phyloP scores from a whole-genome alignment of 495 filamentous ascomycete genomes.

The Aspergillus olivimuriae region DNA sequence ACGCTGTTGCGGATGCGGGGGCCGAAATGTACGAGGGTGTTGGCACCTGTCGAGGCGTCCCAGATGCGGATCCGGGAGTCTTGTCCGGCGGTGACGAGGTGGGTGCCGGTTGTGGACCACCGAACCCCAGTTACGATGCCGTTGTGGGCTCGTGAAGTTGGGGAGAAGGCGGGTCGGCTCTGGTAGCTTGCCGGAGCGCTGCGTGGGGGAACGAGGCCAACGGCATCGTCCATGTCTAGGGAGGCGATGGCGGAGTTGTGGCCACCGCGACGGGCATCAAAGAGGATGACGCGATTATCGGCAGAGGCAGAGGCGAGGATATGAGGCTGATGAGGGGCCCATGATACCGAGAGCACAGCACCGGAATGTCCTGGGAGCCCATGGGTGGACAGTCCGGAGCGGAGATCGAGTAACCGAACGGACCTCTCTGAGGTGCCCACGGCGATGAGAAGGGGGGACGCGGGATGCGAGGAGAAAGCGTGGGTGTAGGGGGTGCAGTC shows the following conservation, averaged over 20 bases:
- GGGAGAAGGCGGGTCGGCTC: conserved; percentile 41
- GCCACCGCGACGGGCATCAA: conserved; percentile 74
- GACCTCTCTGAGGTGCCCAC: conserved; percentile 76
- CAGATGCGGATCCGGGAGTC: conserved; percentile 80
- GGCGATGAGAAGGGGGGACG: conserved; percentile 67
- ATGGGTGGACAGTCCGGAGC: conserved; percentile 69
- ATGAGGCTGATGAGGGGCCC: conserved; percentile 73
- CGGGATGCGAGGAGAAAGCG: conserved; percentile 63
- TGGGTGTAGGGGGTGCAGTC: conserved; percentile 69
- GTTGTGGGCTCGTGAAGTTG: conserved; percentile 56
- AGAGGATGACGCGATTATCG: conserved; percentile 74
- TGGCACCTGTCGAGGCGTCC: conserved; percentile 71
- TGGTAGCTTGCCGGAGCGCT: conserved; percentile 20
- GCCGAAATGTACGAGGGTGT: conserved; percentile 78
- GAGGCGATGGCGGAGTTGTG: conserved; percentile 56
- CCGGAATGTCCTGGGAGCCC: conserved; percentile 68
- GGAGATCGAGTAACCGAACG: conserved; percentile 75
- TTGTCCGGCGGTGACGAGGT: conserved; percentile 72
- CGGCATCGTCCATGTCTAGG: conserved; percentile 75
- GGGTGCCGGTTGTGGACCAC: conserved; percentile 71
- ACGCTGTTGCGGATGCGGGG: conserved; percentile 62
- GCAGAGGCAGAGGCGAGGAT: conserved; percentile 70
- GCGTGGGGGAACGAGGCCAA: conserved; percentile 43
- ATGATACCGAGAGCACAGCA: conserved; percentile 65
- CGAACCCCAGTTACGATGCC: conserved; percentile 75